Evolutionary conservation across 805 yeast genomes (phyloP), one percentile per base, ranked within the genome.

Genomic region (baker's yeast (Saccharomyces cerevisiae)): DNA sequence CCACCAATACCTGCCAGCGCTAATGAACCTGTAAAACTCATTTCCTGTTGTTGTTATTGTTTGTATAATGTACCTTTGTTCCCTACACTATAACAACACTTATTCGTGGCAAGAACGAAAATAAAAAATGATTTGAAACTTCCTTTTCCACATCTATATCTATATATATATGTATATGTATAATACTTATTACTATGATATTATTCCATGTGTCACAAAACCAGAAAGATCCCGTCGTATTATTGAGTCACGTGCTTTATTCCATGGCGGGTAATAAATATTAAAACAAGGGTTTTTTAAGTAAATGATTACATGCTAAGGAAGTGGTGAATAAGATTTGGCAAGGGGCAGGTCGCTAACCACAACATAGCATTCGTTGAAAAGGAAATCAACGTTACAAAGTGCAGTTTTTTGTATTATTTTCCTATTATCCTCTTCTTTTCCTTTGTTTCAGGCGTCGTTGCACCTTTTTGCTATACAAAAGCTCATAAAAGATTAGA

Each of bases 21-120:
- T 46, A 68, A 57, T n/a, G 69, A 59, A 21, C 65, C 67, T n/a
- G 61, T 60, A 32, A 69, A 61, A 59, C 70, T 66, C 72, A 69
- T 69, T n/a, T 36, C 17, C 22, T 36, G 43, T 2, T 17, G 43
- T 36, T 36, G 43, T 36, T 17, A 17, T 10, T 28, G 22, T 36
- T 21, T 17, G 17, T 14, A 4, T 32, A n/a, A 13, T 32, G 6
- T 14, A 32, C 27, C 41, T 14, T 13, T 8, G 28, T 21, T 30
- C 10, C 10, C 47, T 30, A 24, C n/a, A 31, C 13, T n/a, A 4
- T 3, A 24, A 13, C 48, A 2, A 8, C 26, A 21, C 10, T 21
- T 2, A 27, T 2, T 10, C 10, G 11, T 28, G 9, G 8, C 30
- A 46, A 22, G 48, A 28, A n/a, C 10, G 11, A 28, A 17, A 36